phyloP scores from a whole-genome alignment of 73 alveolate genomes.

The Diophrys appendiculata region DNA sequence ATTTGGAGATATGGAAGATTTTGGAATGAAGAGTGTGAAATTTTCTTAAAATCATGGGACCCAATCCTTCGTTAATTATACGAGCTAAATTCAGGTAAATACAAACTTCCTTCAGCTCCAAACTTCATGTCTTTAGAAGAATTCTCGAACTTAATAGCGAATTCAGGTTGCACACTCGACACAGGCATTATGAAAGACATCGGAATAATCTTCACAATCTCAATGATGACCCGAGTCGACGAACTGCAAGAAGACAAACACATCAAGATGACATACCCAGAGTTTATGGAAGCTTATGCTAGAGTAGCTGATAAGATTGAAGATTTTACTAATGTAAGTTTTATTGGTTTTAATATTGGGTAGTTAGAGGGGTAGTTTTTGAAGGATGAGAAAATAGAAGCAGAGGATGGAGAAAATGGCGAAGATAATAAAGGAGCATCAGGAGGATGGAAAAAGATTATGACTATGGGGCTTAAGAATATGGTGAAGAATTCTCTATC shows the following conservation, averaged over 20 bases:
- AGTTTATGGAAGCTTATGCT: conserved; percentile 68
- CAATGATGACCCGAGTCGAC: conserved; percentile 63
- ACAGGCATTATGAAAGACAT: conserved; percentile 42
- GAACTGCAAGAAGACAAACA: conserved; percentile 62
- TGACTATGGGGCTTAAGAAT: neutral
- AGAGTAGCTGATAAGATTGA: conserved; percentile 62
- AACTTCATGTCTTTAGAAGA: conserved; percentile 78
- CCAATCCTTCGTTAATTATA: conserved; percentile 25
- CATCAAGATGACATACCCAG: conserved; percentile 56
- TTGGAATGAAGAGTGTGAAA: conserved; percentile 68
- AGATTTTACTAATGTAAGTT: neutral
- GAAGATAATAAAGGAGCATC: neutral
- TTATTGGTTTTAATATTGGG: too few species aligned
- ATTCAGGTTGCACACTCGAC: neutral
- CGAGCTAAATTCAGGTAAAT: conserved; percentile 57
- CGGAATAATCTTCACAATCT: conserved; percentile 40
- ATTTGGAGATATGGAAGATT: conserved; percentile 56
- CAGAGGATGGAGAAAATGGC: neutral
- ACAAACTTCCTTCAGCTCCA: conserved; percentile 73
- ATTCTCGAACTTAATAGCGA: conserved; percentile 56
- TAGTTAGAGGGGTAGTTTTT: neutral
- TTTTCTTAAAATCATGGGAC: conserved; percentile 23
- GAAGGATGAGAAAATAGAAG: neutral
- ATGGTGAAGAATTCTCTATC: neutral
- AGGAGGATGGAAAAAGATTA: neutral